Evolutionary conservation across 345 rosid species (phyloP).

Genomic region (Eutrema japonicum): DNA sequence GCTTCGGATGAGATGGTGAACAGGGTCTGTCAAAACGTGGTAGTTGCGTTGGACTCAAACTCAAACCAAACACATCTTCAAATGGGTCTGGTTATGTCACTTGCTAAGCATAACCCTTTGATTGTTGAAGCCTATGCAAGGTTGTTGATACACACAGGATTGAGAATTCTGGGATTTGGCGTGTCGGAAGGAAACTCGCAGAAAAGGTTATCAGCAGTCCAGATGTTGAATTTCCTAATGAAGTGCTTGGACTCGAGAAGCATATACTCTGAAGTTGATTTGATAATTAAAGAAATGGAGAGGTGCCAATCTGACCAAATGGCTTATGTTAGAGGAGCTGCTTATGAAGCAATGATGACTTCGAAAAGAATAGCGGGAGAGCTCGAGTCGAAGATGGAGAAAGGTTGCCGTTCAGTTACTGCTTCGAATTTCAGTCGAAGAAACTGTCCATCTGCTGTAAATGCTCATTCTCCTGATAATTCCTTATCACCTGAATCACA

Average conservation of each 20-base stretch:
- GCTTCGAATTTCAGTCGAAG: slow-evolving; percentile 64
- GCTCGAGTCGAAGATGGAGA: slow-evolving; percentile 61
- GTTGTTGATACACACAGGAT: slow-evolving; percentile 73
- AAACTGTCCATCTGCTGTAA: slow-evolving; percentile 35
- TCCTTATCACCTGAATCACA: slow-evolving; percentile 83
- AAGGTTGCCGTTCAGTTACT: slow-evolving; percentile 58
- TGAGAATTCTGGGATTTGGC: slow-evolving; percentile 61
- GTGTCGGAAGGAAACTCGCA: slow-evolving; percentile 78
- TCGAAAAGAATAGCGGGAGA: slow-evolving; percentile 67
- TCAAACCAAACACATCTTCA: slow-evolving; percentile 75
- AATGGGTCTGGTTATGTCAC: slow-evolving; percentile 76
- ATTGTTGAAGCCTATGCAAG: slow-evolving; percentile 92
- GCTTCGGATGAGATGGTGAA: slow-evolving; percentile 94
- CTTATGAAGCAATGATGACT: slow-evolving; percentile 85
- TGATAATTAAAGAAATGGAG: slow-evolving; percentile 79
- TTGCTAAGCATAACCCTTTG: slow-evolving; percentile 83
- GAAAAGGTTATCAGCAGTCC: slow-evolving; percentile 77
- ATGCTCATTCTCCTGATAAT: slow-evolving; percentile 50
- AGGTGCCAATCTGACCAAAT: slow-evolving; percentile 80
- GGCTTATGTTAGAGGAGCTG: slow-evolving; percentile 91
- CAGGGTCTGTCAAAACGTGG: slow-evolving; percentile 84
- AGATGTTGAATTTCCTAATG: slow-evolving; percentile 92
- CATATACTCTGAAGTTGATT: slow-evolving; percentile 71
- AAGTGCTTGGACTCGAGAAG: slow-evolving; percentile 81
- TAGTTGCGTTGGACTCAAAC: slow-evolving; percentile 82